A percentile compares a stretch with the other conserved stretches of the same genome.
Conservation (phyloP, 192 early-diverging fungal genomes). For the Kickxella alabastrina region DNA sequence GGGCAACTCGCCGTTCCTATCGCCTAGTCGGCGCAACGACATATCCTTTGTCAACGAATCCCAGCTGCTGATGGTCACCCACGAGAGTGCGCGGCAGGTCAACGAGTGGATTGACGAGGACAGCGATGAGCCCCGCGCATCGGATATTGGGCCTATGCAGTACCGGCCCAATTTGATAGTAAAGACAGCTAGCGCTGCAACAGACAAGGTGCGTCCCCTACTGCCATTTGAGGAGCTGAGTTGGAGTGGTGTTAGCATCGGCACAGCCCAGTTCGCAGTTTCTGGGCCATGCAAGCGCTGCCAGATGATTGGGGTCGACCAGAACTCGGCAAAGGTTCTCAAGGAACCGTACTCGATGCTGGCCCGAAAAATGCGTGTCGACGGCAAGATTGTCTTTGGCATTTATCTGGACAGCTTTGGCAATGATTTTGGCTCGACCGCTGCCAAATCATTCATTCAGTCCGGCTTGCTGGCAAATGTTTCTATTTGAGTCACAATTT, state of each 20-base stretch:
- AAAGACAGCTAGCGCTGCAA: constrained; percentile 21
- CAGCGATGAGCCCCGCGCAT: no score
- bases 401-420: constrained; percentile 22
- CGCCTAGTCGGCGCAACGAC: not conserved
- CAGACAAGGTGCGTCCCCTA: constrained; percentile 31
- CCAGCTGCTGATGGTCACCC: constrained; percentile 65
- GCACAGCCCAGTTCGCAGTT: constrained; percentile 15
- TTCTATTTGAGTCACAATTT: not conserved
- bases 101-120: constrained; percentile 52
- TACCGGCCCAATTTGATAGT: constrained; percentile 74
- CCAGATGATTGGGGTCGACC: constrained; percentile 73
- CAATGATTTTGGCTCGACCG: not conserved
- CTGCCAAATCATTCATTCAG: not conserved
- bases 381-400: constrained; percentile 49
- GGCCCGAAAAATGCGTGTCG: constrained; percentile 34
- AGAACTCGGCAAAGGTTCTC: constrained; percentile 54
- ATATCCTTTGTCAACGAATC: constrained; percentile 70
- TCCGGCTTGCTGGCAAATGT: constrained; percentile 3
- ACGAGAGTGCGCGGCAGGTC: constrained; percentile 56
- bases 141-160: constrained; percentile 40
- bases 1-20: not conserved
- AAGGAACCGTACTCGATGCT: constrained; percentile 64
- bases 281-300: constrained; percentile 65
- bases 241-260: constrained; percentile 42
- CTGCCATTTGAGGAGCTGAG: constrained; percentile 67